A percentile compares a stretch with the other conserved stretches of the same genome.
These are phyloP conservation scores for Xylaria digitata DNA, from an alignment of 2,329 filamentous ascomycete genomes.

Conservation along the genomic window DNA sequence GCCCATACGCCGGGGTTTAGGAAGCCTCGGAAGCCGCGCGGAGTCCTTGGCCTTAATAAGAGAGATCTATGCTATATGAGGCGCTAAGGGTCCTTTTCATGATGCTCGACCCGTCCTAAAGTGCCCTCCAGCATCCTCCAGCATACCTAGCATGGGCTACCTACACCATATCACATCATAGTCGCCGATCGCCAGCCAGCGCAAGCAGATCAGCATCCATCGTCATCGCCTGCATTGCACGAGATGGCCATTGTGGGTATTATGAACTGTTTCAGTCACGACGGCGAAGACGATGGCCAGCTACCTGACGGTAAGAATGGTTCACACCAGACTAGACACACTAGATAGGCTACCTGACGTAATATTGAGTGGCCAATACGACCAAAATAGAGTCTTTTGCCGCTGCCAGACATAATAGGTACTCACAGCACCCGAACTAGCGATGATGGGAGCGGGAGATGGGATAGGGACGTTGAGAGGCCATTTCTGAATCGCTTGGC, in stretches of 20 bases:
- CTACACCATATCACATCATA: constrained; percentile 27
- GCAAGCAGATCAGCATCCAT: constrained; percentile 13
- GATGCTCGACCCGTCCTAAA: not conserved
- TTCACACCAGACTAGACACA: constrained; percentile 2
- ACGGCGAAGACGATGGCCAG: constrained; percentile 13
- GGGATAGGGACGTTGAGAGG: constrained; percentile 2
- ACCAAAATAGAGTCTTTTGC: constrained; percentile 27
- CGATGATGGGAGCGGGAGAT: not conserved
- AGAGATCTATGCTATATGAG: constrained; percentile 14
- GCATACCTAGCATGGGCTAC: too few relatives aligned
- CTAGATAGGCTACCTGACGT: constrained; percentile 30
- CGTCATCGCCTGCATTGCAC: constrained; percentile 3
- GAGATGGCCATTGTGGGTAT: constrained; percentile 22
- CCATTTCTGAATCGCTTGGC: not conserved
- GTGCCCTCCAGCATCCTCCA: not conserved
- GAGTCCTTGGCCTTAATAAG: constrained; percentile 22
- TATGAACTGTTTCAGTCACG: constrained; percentile 22
- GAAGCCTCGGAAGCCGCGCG: constrained; percentile 29
- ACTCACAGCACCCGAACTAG: not conserved
- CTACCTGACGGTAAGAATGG: not conserved
- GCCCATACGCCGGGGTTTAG: constrained; percentile 25
- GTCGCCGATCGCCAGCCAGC: constrained; percentile 22
- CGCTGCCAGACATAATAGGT: not conserved
- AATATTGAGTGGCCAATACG: constrained; percentile 26
- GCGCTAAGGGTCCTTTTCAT: constrained; percentile 12